These are phyloP conservation scores for Sclerotinia borealis DNA, from an alignment of 2,329 filamentous ascomycete species.

Conservation along the genomic window DNA sequence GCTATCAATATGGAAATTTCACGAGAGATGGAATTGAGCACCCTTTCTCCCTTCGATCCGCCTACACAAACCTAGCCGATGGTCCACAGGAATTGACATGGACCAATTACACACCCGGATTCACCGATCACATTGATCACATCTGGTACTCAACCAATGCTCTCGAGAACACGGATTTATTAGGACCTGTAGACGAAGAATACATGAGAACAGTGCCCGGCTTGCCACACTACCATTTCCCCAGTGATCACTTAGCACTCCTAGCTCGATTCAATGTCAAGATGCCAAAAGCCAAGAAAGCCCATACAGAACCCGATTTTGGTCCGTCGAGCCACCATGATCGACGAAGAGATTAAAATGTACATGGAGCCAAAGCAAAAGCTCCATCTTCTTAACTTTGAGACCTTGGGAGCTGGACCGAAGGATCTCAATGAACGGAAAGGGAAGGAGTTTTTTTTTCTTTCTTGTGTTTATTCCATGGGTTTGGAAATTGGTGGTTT, in stretches of 20 bases:
- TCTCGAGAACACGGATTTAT: constrained; percentile 58
- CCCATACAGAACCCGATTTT: constrained; percentile 30
- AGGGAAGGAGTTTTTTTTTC: constrained; percentile 9
- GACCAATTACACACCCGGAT: constrained; percentile 95
- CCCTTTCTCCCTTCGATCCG: constrained; percentile 87
- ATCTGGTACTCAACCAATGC: constrained; percentile 90
- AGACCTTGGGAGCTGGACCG: background rate
- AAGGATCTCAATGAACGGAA: constrained; percentile 9
- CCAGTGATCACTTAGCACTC: constrained; percentile 65
- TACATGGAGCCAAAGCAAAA: background rate
- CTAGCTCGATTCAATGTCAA: constrained; percentile 66
- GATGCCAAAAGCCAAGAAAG: constrained; percentile 45
- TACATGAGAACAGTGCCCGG: constrained; percentile 66
- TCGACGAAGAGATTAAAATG: constrained; percentile 17
- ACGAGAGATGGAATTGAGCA: constrained; percentile 89
- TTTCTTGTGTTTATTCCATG: constrained; percentile 15
- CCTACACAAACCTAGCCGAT: constrained; percentile 77
- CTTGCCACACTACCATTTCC: constrained; percentile 71
- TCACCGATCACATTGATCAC: constrained; percentile 89
- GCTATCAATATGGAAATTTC: constrained; percentile 86
- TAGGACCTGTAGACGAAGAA: constrained; percentile 65
- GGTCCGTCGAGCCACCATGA: constrained; percentile 26
- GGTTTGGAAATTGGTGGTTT: constrained; percentile 14
- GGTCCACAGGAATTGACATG: constrained; percentile 81
- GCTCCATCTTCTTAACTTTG: constrained; percentile 5